Evolutionary conservation across 495 filamentous ascomycete species (phyloP).

Genomic region (Aspergillus taichungensis): DNA sequence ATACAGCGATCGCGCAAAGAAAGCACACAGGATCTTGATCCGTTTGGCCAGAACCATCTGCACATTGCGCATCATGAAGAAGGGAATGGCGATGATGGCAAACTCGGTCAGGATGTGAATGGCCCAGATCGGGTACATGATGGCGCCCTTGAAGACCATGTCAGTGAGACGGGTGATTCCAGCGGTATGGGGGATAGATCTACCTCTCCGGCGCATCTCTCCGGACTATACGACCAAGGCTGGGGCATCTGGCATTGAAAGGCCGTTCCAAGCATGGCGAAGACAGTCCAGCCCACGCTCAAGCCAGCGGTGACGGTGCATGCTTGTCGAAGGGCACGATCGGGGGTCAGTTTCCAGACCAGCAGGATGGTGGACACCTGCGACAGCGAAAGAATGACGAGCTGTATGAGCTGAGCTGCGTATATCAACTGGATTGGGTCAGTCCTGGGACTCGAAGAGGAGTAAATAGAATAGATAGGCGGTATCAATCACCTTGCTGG

Average conservation of each 20-base stretch:
- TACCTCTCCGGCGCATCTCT: conserved; percentile 16
- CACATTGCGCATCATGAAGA: conserved; percentile 21
- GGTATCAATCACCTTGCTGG: conserved; percentile 12
- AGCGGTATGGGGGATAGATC: neutral
- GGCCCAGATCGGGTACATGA: conserved; percentile 16
- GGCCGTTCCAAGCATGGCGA: conserved; percentile 14
- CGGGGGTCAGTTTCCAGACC: conserved; percentile 18
- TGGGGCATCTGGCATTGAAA: conserved; percentile 20
- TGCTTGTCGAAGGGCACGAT: conserved; percentile 8
- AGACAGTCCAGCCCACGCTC: conserved; percentile 11
- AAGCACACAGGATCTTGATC: conserved; percentile 18
- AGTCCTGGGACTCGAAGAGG: neutral
- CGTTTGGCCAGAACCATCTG: conserved; percentile 14
- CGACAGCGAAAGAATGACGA: conserved; percentile 17
- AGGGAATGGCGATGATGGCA: conserved; percentile 10
- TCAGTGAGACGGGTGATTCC: neutral
- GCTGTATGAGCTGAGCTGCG: conserved; percentile 18
- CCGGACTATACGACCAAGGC: conserved; percentile 17
- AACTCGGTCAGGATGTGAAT: conserved; percentile 19
- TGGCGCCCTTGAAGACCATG: conserved; percentile 3
- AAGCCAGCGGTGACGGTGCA: conserved; percentile 11
- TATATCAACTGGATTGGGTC: conserved; percentile 12
- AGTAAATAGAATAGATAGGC: neutral
- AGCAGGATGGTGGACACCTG: conserved; percentile 19
- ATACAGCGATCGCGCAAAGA: conserved; percentile 14